Percentiles rank a stretch among this genome's conserved stretches.
Evolutionary conservation across 2,329 filamentous ascomycete species (phyloP).

Genomic region (Pestalotiopsis fici): DNA sequence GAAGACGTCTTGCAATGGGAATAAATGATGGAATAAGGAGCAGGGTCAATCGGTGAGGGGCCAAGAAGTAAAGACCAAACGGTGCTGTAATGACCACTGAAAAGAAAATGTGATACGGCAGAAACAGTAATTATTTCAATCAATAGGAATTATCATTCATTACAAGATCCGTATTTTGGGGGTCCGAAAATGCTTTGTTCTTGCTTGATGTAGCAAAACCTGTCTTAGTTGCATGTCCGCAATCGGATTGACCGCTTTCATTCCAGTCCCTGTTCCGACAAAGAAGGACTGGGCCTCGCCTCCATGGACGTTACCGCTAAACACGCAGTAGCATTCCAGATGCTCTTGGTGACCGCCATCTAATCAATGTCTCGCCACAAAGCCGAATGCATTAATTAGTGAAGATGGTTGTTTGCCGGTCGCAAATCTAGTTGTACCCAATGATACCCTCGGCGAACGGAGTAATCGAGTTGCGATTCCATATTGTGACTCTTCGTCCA

Average conservation of each 20-base stretch:
- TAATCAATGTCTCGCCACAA: background rate
- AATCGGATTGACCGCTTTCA: background rate
- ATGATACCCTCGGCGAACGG: constrained; percentile 51
- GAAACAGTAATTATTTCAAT: too few species aligned
- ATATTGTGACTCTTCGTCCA: constrained; percentile 46
- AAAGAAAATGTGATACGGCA: too few species aligned
- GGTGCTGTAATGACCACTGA: too few species aligned
- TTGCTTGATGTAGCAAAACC: background rate
- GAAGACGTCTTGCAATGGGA: background rate
- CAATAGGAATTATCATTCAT: background rate
- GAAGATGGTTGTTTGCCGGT: background rate
- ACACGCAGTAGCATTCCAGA: background rate
- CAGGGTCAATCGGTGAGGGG: too few species aligned
- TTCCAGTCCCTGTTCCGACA: background rate
- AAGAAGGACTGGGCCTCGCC: background rate
- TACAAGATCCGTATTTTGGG: background rate
- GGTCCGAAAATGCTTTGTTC: background rate
- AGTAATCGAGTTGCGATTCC: constrained; percentile 20
- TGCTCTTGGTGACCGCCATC: background rate
- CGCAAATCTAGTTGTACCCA: constrained; percentile 41
- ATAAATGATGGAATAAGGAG: background rate
- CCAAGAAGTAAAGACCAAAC: too few species aligned
- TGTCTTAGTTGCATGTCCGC: background rate
- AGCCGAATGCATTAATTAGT: background rate
- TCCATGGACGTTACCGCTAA: background rate